phyloP scores from a whole-genome alignment of 345 rosid species.

The Rhodamnia rubescens region DNA sequence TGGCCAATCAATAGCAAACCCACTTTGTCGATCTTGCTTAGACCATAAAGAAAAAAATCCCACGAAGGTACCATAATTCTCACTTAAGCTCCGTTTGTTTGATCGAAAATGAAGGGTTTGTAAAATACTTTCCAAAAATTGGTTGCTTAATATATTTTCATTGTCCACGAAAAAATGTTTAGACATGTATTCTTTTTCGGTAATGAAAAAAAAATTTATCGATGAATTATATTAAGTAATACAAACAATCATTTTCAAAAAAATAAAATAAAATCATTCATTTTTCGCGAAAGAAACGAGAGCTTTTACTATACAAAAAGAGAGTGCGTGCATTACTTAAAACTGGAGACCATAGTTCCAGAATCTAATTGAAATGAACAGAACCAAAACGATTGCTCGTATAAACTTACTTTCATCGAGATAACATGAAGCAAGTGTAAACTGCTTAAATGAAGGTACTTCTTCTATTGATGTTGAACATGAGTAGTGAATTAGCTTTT shows the following conservation, averaged over 20 bases:
- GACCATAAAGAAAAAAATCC: background rate
- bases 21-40: background rate
- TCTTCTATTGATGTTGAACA: background rate
- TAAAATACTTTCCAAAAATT: too few relatives aligned
- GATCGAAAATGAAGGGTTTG: too few relatives aligned
- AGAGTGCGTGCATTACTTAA: too few relatives aligned
- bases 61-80: background rate
- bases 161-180: too few relatives aligned
- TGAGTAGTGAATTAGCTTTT: background rate
- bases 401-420: background rate
- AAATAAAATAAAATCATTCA: too few relatives aligned
- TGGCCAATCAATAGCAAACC: background rate
- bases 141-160: too few relatives aligned
- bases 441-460: background rate
- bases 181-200: too few relatives aligned
- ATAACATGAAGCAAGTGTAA: background rate
- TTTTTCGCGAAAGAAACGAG: fast-evolving
- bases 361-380: background rate
- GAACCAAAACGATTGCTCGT: background rate
- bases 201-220: background rate
- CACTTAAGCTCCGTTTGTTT: too few relatives aligned
- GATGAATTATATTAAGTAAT: too few relatives aligned
- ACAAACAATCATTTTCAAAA: background rate
- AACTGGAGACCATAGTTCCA: fast-evolving
- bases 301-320: background rate